Percentiles rank a stretch among this genome's conserved stretches.
Conservation (phyloP, 2,329 filamentous ascomycete genomes). For the Aspergillus uvarum region DNA sequence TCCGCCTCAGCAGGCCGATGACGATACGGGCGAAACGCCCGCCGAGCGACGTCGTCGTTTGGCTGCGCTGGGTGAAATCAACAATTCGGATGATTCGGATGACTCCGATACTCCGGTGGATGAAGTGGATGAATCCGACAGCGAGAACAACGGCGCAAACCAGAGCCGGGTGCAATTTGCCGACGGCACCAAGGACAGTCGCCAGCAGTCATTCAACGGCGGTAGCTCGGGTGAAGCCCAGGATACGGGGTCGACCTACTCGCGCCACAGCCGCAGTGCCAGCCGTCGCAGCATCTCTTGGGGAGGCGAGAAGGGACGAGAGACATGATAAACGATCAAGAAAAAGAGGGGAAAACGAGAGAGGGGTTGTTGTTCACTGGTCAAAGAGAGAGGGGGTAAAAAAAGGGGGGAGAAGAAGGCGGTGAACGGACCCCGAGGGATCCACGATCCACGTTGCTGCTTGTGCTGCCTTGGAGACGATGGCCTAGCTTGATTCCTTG, state of each 20-base stretch:
- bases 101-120: conserved; percentile 15
- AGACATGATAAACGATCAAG: conserved; percentile 1
- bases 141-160: conserved; percentile 25
- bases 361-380: too few relatives aligned
- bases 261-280: conserved; percentile 3
- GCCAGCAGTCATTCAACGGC: neutral
- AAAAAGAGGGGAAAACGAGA: neutral
- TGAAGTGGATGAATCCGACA: conserved; percentile 26
- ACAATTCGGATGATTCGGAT: conserved; percentile 32
- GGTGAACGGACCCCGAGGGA: neutral
- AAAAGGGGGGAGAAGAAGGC: neutral
- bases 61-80: conserved; percentile 42
- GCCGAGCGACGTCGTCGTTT: conserved; percentile 49
- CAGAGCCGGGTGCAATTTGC: conserved; percentile 36
- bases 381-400: neutral
- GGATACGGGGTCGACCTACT: conserved; percentile 1
- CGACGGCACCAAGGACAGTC: conserved; percentile 30
- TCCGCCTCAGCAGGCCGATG: conserved; percentile 28
- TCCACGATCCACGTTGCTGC: too few relatives aligned
- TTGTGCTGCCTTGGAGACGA: neutral
- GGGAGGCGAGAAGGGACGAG: conserved; percentile 8
- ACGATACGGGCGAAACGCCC: conserved; percentile 45
- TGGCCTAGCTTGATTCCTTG: neutral
- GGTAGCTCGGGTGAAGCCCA: neutral
- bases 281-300: conserved; percentile 6